Evolutionary conservation across 768 basidiomycete species (phyloP).

Genomic region (Gyrodon lividus): DNA sequence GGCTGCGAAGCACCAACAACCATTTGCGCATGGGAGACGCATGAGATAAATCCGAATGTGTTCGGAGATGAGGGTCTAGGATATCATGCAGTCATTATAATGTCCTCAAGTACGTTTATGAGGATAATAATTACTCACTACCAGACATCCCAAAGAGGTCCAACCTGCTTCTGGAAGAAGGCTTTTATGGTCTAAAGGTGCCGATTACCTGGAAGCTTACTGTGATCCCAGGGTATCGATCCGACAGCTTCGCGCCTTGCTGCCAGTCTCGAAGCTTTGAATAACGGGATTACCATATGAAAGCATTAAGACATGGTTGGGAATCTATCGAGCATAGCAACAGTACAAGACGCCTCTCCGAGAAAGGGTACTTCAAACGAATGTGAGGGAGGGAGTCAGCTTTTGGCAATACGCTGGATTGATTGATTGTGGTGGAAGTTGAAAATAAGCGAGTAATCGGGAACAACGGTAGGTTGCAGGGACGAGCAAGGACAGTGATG

Average conservation of each 20-base stretch:
- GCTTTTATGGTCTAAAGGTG: constrained; percentile 6
- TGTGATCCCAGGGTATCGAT: not conserved
- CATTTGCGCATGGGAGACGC: too few relatives aligned
- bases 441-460: constrained; percentile 9
- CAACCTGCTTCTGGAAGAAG: not conserved
- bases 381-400: constrained; percentile 27
- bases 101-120: too few relatives aligned
- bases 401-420: constrained; percentile 25
- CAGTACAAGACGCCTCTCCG: constrained; percentile 33
- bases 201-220: constrained; percentile 9
- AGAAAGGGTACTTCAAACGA: constrained; percentile 28
- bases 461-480: constrained; percentile 14
- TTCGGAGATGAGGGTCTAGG: too few relatives aligned
- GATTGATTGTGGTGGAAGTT: constrained; percentile 17
- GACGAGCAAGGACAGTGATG: constrained; percentile 24
- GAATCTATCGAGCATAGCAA: constrained; percentile 35
- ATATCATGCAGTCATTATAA: too few relatives aligned
- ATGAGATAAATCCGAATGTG: too few relatives aligned
- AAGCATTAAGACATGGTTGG: constrained; percentile 36
- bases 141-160: not conserved
- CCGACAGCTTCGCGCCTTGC: not conserved
- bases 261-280: constrained; percentile 17
- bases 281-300: constrained; percentile 35
- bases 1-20: not conserved
- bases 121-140: not conserved